Evolutionary conservation across 768 basidiomycete species (phyloP).

Genomic region (Lyophyllum shimeji): DNA sequence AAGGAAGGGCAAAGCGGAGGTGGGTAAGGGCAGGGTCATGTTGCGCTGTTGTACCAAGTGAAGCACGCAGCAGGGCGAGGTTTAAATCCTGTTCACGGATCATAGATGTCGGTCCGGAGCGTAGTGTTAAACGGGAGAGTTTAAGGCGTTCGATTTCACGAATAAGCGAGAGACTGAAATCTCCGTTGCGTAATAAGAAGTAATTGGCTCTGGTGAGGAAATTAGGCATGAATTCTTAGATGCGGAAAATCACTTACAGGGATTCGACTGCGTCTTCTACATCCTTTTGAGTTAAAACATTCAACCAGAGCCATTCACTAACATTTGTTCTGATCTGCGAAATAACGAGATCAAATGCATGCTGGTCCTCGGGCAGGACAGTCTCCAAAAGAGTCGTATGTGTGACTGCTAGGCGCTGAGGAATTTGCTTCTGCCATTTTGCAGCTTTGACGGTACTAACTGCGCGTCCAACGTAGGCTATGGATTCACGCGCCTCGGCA

Average conservation of each 20-base stretch:
- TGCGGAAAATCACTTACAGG: conserved; percentile 50
- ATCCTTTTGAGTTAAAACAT: conserved; percentile 80
- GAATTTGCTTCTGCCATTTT: conserved; percentile 77
- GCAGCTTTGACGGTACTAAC: conserved; percentile 81
- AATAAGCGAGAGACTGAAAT: conserved; percentile 82
- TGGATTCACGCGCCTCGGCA: conserved; percentile 71
- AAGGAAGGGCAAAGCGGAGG: conserved; percentile 75
- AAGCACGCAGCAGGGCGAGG: conserved; percentile 82
- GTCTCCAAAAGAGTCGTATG: conserved; percentile 65
- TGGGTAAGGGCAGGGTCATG: conserved; percentile 75
- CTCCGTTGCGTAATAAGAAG: conserved; percentile 86
- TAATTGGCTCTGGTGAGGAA: conserved; percentile 68
- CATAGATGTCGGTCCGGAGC: conserved; percentile 65
- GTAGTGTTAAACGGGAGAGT: conserved; percentile 68
- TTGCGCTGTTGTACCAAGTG: conserved; percentile 85
- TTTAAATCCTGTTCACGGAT: conserved; percentile 92
- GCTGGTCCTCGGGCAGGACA: conserved; percentile 73
- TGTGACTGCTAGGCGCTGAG: conserved; percentile 59
- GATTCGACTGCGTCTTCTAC: conserved; percentile 85
- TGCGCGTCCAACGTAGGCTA: conserved; percentile 84
- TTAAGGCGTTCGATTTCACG: conserved; percentile 86
- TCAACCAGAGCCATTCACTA: conserved; percentile 93
- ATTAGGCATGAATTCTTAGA: conserved; percentile 7
- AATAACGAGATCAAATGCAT: conserved; percentile 74
- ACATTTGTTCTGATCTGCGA: conserved; percentile 75